Evolutionary conservation across 1,139 yeast genomes (phyloP).

Genomic region (Pichia sp.): DNA sequence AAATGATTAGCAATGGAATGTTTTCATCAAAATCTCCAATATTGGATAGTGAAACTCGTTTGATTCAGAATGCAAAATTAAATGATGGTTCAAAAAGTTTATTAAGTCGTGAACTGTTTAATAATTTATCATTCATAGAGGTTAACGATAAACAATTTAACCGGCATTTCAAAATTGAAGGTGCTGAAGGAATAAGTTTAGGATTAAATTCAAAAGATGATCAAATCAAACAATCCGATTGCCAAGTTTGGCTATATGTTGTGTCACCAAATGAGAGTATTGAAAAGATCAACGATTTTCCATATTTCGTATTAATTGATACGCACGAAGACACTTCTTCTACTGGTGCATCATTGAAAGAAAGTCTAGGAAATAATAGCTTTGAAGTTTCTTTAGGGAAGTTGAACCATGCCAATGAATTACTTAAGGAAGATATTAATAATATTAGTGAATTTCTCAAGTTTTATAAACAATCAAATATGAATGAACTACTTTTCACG

Average conservation of each 20-base stretch:
- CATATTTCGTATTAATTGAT: slow-evolving; percentile 20
- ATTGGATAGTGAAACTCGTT: slow-evolving; percentile 23
- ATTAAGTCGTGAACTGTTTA: slow-evolving; percentile 22
- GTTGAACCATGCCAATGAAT: slow-evolving; percentile 24
- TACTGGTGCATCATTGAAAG: slow-evolving; percentile 14
- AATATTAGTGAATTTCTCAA: slow-evolving; percentile 25
- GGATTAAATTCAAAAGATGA: slow-evolving; percentile 5
- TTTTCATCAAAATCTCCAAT: slow-evolving; percentile 26
- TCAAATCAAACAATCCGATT: slow-evolving; percentile 11
- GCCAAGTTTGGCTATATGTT: slow-evolving; percentile 27
- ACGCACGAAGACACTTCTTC: slow-evolving; percentile 6
- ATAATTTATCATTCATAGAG: slow-evolving; percentile 27
- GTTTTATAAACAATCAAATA: slow-evolving; percentile 23
- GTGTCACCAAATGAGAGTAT: slow-evolving; percentile 19
- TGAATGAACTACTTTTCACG: slow-evolving; percentile 23
- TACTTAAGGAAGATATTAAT: slow-evolving; percentile 20
- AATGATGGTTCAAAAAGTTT: slow-evolving; percentile 19
- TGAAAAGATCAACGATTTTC: slow-evolving; percentile 20
- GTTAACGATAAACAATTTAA: slow-evolving; percentile 16
- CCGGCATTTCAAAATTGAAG: slow-evolving; percentile 10
- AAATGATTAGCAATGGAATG: slow-evolving; percentile 9
- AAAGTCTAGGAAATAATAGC: slow-evolving; percentile 6
- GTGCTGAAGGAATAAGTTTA: slow-evolving; percentile 13
- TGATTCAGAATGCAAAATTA: slow-evolving; percentile 22
- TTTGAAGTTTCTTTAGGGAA: slow-evolving; percentile 24